Evolutionary conservation across 768 basidiomycete species (phyloP), one percentile per base, ranked within the genome.

Genomic region (Kwoniella newhampshirensis): DNA sequence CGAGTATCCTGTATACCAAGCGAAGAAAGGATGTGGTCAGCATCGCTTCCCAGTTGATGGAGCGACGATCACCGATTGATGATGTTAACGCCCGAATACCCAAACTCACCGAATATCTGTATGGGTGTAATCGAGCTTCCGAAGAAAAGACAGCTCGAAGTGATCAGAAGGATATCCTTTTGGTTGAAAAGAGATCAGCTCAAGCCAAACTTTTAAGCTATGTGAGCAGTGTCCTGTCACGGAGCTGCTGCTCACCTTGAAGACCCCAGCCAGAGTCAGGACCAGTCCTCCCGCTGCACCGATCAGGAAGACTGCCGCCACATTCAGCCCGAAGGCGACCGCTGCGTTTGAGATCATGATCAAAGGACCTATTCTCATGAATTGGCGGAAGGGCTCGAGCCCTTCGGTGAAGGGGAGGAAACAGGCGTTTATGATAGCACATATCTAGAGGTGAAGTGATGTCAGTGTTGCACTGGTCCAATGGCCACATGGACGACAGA

Each of bases 371-470:
- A 89, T 76, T 30, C 63, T 59, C n/a, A 70, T 77, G 41, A 91
- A 77, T 44, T 85, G 86, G 63, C 83, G 83, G 80, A 98, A 90
- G 0, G 94, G 94, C 7, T 82, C 87, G 12, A 88, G 77, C 1
- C 94, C 91, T 76, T 98, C 94, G 0, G 90, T 93, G 80, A 97
- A 89, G 6, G 92, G 91, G 18, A 98, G 77, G 61, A 94, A 80
- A 51, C 83, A 73, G 21, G 91, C 82, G 76, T 96, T 97, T 80
- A 98, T 88, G 59, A 80, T 75, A 0, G 94, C 91, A 75, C 94
- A 98, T 48, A 96, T 67, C 68, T 70, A 37, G 2, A 32, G 11
- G 26, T n/a, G 12, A n/a, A 13, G 36, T 12, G 15, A 21, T 28
- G n/a, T 32, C 11, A 52, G 45, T 57, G 15, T n/a, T n/a, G n/a